Base-by-base conservation (phyloP, 805 yeast species). In the Maudiozyma pseudohumilis region DNA sequence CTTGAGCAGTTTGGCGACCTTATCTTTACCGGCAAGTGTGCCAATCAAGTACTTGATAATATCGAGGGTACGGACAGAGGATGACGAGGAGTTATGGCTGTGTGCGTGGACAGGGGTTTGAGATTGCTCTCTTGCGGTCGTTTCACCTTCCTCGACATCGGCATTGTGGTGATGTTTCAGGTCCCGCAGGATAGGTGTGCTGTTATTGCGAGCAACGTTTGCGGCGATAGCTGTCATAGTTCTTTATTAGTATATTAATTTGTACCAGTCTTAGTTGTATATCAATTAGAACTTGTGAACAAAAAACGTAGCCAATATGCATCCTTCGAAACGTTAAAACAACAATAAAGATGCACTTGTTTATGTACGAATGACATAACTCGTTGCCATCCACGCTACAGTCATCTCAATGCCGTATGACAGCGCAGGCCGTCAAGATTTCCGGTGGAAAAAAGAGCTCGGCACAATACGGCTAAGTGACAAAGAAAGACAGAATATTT, bases 1-100 rank as follows among this genome's bases (percentile, higher is more conserved):
- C 49, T 77, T 80, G 19, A 75, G 62, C 8, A 76, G 63, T 46
- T 81, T 81, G 18, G 83, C 81, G 43, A 79, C 41, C 50, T 79
- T 78, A 50, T 81, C 92, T 53, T 80, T 81, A 35, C 89, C 89
- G 2, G 74, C 68, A 20, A 80, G 53, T 33, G 69, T 68, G 36
- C 71, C 71, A 36, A 78, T 53, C 53, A 79, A 57, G 24, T 65
- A 63, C 59, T 77, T 68, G 36, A 76, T 59, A 5, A 78, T 61
- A 33, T 71, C 77, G 49, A 67, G 34, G 19, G 49, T 49, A 39
- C 44, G 41, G 15, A 52, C 41, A 3, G 11, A 9, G 10, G 16
- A 15, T 31, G 34, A 3, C 22, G 21, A 17, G 13, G 24, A 12
- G 5, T 13, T 2, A 12, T 10, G 10, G 8, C 28, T 20, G n/a